These are phyloP conservation scores for Volvox reticuliferus DNA, from an alignment of 139 green algal species.

Conservation along the genomic window DNA sequence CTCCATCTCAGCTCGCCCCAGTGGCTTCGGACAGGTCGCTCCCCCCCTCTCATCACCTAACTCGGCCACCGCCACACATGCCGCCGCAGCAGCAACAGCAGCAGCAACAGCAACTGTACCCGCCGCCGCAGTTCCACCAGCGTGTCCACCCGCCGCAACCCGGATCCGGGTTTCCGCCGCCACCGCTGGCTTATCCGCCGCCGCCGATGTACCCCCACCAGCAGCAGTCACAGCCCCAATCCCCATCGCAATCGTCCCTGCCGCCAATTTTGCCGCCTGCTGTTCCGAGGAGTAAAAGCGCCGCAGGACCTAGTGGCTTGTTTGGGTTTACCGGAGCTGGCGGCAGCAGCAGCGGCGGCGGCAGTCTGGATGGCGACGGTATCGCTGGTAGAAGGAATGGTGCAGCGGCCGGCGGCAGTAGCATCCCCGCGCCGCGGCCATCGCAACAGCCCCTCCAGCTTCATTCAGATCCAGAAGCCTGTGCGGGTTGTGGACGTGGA, in stretches of 20 bases:
- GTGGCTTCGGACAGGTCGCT: not conserved
- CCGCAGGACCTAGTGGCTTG: not conserved
- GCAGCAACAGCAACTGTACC: not conserved
- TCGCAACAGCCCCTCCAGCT: constrained; percentile 32
- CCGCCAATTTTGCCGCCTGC: not conserved
- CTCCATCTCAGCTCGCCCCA: not conserved
- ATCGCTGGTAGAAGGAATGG: not conserved
- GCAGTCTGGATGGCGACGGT: not conserved
- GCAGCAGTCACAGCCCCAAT: not conserved
- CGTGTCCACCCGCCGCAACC: not conserved
- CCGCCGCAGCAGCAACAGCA: not conserved
- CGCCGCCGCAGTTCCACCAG: not conserved
- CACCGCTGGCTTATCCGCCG: not conserved
- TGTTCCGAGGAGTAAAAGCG: not conserved
- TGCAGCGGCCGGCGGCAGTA: not conserved
- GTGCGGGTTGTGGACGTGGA: constrained; percentile 58
- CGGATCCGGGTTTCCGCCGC: not conserved
- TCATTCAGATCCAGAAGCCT: constrained; percentile 41
- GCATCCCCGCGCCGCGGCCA: not conserved
- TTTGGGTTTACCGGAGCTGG: not conserved
- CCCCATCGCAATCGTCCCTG: not conserved
- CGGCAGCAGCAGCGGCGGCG: not conserved
- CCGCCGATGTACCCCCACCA: not conserved
- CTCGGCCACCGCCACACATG: not conserved
- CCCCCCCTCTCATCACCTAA: not conserved